Evolutionary conservation across 2,329 filamentous ascomycete genomes (phyloP), one percentile per base, ranked within the genome.

Genomic region (Neopestalotiopsis sp.): DNA sequence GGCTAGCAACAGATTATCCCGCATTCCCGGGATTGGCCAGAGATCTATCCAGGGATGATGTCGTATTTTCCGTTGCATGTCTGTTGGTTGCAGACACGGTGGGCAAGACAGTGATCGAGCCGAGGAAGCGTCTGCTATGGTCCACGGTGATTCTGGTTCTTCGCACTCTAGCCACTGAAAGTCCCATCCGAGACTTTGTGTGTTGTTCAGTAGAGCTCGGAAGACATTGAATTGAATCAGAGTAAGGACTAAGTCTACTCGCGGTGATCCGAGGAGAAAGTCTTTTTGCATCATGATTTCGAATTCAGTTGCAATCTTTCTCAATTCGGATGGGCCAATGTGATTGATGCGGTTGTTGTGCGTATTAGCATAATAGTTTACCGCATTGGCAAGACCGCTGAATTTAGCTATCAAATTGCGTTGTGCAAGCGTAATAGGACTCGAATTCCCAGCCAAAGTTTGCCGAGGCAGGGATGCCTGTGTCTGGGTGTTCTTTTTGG

Each of bases 41-140:
- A 69, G n/a, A 20, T 69, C 69, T 4, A 71, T 56, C 69, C 69
- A 69, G 4, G 67, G 67, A 28, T 71, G 69, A 34, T 71, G 69
- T 2, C 14, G 42, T 0, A 63, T 49, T 10, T 12, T 30, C 58
- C 24, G 28, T 62, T 71, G 67, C 14, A 69, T 66, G 52, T 14
- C 20, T 13, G 69, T 69, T n/a, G 69, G 69, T 13, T 34, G 20
- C 3, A 68, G 28, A 30, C 64, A 68, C 2, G 5, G n/a, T 2
- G 65, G 69, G 9, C 45, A 52, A 7, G 20, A 17, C 1, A n/a
- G 4, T 3, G n/a, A 4, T 12, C 2, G 24, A 24, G 45, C 32
- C 13, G 20, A 20, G 4, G 7, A 0, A 1, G 3, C 4, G 2
- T 52, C 10, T 24, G 45, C 4, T n/a, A 4, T 17, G 4, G n/a